phyloP scores from a whole-genome alignment of 2,329 filamentous ascomycete genomes.

The Verticillium zaregamsianum region DNA sequence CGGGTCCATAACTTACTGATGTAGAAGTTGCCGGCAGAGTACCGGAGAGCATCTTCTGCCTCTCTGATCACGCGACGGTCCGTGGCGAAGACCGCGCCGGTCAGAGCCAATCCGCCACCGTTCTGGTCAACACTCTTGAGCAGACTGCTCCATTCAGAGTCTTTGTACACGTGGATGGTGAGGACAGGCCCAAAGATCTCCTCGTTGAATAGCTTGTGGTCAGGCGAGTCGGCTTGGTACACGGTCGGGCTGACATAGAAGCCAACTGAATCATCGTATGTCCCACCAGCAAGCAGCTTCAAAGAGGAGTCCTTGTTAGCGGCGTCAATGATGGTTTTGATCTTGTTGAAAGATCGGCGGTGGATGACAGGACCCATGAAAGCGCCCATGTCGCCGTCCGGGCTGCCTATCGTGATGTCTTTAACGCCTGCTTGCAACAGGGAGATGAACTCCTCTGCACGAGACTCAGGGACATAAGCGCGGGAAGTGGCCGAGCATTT shows the following conservation, averaged over 20 bases:
- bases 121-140: conserved; percentile 34
- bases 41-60: conserved; percentile 46
- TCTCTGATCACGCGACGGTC: conserved; percentile 42
- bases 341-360: conserved; percentile 38
- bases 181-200: conserved; percentile 48
- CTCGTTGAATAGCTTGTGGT: conserved; percentile 38
- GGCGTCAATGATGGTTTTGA: conserved; percentile 38
- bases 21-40: conserved; percentile 55
- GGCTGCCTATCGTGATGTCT: conserved; percentile 21
- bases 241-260: conserved; percentile 44
- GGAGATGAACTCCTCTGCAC: conserved; percentile 25
- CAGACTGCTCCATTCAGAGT: conserved; percentile 30
- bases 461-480: conserved; percentile 50
- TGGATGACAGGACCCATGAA: conserved; percentile 49
- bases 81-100: conserved; percentile 45
- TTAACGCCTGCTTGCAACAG: conserved; percentile 19
- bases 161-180: conserved; percentile 42
- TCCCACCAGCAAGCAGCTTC: conserved; percentile 39
- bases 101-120: conserved; percentile 37
- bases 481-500: conserved; percentile 48
- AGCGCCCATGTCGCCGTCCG: conserved; percentile 24
- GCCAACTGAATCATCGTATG: conserved; percentile 35
- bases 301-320: conserved; percentile 37
- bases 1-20: conserved; percentile 28
- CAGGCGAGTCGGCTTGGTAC: conserved; percentile 34